Evolutionary conservation across 2,329 filamentous ascomycete genomes (phyloP).

Genomic region (Lomentospora prolificans): DNA sequence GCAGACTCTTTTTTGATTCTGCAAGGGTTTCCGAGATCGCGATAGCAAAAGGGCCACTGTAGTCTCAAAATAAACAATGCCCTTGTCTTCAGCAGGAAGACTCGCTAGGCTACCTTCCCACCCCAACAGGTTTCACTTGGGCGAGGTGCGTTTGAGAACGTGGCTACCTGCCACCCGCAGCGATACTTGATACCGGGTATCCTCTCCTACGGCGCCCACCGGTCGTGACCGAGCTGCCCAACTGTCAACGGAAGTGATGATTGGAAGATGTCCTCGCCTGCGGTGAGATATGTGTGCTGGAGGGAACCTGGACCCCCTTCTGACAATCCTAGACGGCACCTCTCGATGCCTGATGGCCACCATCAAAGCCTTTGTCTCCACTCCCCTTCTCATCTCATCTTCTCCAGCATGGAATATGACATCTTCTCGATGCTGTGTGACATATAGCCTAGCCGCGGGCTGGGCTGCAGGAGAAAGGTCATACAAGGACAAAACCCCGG

Average conservation of each 20-base stretch:
- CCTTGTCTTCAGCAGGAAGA: not conserved
- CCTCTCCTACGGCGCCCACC: too few relatives aligned
- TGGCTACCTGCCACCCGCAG: not conserved
- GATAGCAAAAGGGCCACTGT: too few relatives aligned
- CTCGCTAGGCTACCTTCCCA: too few relatives aligned
- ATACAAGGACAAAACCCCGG: too few relatives aligned
- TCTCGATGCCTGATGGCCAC: not conserved
- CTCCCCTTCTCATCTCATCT: not conserved
- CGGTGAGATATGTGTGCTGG: too few relatives aligned
- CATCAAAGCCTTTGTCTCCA: not conserved
- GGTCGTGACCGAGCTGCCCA: too few relatives aligned
- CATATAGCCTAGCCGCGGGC: not conserved
- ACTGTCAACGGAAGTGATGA: too few relatives aligned
- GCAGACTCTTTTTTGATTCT: too few relatives aligned
- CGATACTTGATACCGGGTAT: not conserved
- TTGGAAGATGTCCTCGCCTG: too few relatives aligned
- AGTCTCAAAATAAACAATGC: not conserved
- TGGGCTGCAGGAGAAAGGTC: too few relatives aligned
- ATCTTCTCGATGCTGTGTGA: not conserved
- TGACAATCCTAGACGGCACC: not conserved
- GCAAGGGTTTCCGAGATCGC: too few relatives aligned
- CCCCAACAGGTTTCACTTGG: not conserved
- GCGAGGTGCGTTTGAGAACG: not conserved
- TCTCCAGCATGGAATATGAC: not conserved
- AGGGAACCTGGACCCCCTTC: too few relatives aligned